Percentiles rank a stretch among this genome's conserved stretches.
These are phyloP conservation scores for Fusarium sp. DNA, from an alignment of 2,329 filamentous ascomycete genomes.

Conservation along the genomic window DNA sequence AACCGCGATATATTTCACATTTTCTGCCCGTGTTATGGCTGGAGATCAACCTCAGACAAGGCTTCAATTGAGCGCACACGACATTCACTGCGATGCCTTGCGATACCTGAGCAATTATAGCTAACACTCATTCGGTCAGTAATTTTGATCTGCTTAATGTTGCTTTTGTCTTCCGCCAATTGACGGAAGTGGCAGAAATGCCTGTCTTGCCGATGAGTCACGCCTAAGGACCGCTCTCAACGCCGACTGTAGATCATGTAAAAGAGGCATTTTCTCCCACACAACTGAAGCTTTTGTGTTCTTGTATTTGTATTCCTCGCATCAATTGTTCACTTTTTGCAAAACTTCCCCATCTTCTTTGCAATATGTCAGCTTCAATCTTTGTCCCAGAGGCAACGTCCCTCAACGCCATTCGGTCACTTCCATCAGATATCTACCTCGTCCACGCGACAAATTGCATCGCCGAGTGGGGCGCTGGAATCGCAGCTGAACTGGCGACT, in stretches of 20 bases:
- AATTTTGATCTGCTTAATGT: accelerated
- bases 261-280: not conserved
- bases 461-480: slow-evolving; percentile 48
- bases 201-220: slow-evolving; percentile 8
- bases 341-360: accelerated
- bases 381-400: slow-evolving; percentile 28
- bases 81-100: accelerated
- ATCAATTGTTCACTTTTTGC: accelerated
- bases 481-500: slow-evolving; percentile 45
- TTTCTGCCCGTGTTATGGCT: not conserved
- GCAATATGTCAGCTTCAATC: slow-evolving; percentile 12
- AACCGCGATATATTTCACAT: accelerated
- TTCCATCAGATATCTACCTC: slow-evolving; percentile 39
- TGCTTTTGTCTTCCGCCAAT: not conserved
- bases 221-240: not conserved
- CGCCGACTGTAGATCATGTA: not conserved
- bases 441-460: slow-evolving; percentile 52
- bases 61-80: not conserved
- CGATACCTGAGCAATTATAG: not conserved
- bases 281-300: not conserved
- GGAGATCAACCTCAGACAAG: too few species aligned
- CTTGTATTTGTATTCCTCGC: accelerated
- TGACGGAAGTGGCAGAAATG: not conserved
- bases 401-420: slow-evolving; percentile 28
- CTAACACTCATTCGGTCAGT: accelerated